phyloP scores from a whole-genome alignment of 2,329 filamentous ascomycete species.

The Phyllosticta ampelicida region DNA sequence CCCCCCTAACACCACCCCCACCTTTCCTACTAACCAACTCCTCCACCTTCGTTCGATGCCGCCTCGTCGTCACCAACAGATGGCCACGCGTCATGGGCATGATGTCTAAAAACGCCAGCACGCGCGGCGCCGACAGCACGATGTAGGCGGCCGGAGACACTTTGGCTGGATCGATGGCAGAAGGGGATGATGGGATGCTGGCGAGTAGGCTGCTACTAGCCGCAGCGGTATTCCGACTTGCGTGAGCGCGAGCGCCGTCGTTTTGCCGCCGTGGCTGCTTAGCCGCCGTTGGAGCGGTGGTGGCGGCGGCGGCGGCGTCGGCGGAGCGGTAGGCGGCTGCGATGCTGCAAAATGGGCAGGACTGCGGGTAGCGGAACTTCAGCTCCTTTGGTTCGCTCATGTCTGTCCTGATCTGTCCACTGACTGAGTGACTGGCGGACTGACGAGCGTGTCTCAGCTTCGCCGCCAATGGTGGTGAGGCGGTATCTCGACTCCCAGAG shows the following conservation, averaged over 20 bases:
- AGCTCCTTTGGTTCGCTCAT: constrained; percentile 4
- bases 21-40: constrained; percentile 55
- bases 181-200: constrained; percentile 20
- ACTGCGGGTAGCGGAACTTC: constrained; percentile 26
- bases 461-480: neutral
- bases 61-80: constrained; percentile 67
- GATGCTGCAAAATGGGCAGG: constrained; percentile 51
- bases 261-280: neutral
- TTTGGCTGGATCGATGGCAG: constrained; percentile 18
- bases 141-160: constrained; percentile 40
- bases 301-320: constrained; percentile 20
- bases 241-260: neutral
- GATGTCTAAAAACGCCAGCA: constrained; percentile 88
- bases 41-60: constrained; percentile 67
- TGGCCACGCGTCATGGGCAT: constrained; percentile 78
- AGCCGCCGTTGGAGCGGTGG: neutral
- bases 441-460: neutral
- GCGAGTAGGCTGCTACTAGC: neutral
- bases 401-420: neutral
- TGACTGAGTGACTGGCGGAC: neutral
- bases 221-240: neutral
- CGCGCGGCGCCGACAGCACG: constrained; percentile 64
- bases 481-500: neutral
- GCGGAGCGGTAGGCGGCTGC: constrained; percentile 38
- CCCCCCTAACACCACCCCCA: constrained; percentile 49